A percentile compares a stretch with the other conserved stretches of the same genome.
These are phyloP conservation scores for Paramecium pentaurelia DNA, from an alignment of 73 alveolate genomes.

Conservation along the genomic window DNA sequence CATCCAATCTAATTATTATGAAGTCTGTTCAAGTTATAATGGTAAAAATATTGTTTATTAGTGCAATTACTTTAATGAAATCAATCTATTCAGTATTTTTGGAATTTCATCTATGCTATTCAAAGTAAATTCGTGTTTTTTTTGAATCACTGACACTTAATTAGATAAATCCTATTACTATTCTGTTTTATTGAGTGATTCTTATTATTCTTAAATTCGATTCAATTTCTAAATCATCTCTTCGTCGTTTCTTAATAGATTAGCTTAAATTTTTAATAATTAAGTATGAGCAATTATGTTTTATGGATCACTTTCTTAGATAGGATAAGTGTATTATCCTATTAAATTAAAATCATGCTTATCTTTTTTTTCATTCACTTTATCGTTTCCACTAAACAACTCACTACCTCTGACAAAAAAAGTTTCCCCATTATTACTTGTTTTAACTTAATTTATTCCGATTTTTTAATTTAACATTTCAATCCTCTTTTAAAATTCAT, in stretches of 20 bases:
- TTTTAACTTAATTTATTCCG: neutral
- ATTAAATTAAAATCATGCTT: neutral
- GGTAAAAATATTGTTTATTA: neutral
- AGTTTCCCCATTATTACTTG: neutral
- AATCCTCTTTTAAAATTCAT: neutral
- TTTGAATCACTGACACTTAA: neutral
- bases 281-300: neutral
- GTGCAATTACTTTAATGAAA: neutral
- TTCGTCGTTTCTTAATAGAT: neutral
- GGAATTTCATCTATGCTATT: constrained; percentile 22
- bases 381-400: neutral
- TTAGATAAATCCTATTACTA: neutral
- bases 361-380: neutral
- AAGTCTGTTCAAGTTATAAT: neutral
- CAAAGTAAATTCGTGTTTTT: constrained; percentile 7
- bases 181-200: neutral
- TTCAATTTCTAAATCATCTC: neutral
- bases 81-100: neutral
- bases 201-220: neutral
- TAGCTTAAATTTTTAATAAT: neutral
- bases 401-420: neutral
- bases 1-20: constrained; percentile 12
- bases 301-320: neutral
- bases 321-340: neutral
- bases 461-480: neutral